Percentiles rank a stretch among this genome's conserved stretches.
Conservation (phyloP, 257 asterid species). For the Lavandula angustifolia region DNA sequence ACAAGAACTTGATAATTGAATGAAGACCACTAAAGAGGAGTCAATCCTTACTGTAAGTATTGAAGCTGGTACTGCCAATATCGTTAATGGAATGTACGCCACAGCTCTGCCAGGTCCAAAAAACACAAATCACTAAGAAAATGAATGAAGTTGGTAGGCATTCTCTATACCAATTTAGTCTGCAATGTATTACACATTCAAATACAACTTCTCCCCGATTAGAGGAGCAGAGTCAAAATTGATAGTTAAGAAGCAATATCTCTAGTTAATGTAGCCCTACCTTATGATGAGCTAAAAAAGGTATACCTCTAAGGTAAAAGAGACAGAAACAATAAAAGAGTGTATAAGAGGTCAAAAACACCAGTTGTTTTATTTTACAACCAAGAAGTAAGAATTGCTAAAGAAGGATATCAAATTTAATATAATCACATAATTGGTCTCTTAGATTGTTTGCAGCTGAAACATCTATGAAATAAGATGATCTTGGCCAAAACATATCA, state of each 20-base stretch:
- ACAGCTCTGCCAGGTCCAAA: constrained; percentile 62
- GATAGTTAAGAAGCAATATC: not conserved
- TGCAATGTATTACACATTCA: not conserved
- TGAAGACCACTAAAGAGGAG: not conserved
- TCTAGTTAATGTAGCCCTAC: not conserved
- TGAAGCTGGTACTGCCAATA: constrained; percentile 97
- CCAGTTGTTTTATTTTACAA: not conserved
- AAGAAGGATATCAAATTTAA: not conserved
- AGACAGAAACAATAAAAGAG: not conserved
- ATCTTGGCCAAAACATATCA: not conserved
- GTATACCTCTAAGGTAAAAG: too few relatives aligned
- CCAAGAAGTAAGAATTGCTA: constrained; percentile 1
- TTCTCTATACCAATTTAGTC: constrained; percentile 5
- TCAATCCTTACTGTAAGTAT: constrained; percentile 68
- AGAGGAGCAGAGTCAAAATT: not conserved
- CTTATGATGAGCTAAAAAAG: too few relatives aligned
- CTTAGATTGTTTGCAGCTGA: not conserved
- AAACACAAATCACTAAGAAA: constrained; percentile 21
- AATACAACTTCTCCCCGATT: too few relatives aligned
- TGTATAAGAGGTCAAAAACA: not conserved
- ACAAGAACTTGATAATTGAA: constrained; percentile 15
- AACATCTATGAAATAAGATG: too few relatives aligned
- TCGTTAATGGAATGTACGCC: constrained; percentile 87
- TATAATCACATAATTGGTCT: not conserved
- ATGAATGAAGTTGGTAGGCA: constrained; percentile 10